phyloP scores from a whole-genome alignment of 345 rosid species.

The Erysimum cheiranthoides region DNA sequence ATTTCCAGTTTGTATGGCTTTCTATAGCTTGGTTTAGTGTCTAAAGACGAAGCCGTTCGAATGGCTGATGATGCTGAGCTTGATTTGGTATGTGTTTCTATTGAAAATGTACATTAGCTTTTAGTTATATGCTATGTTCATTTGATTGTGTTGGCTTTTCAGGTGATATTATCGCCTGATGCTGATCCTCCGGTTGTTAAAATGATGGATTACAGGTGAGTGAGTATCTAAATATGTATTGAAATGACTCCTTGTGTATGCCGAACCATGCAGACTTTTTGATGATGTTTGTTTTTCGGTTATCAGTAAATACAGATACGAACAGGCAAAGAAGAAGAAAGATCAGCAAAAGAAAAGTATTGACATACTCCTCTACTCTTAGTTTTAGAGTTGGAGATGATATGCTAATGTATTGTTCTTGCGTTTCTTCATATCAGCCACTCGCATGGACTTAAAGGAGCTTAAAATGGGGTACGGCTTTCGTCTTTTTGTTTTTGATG shows the following conservation, averaged over 20 bases:
- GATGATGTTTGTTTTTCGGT: not conserved
- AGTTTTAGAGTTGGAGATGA: conserved; percentile 37
- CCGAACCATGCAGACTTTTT: not conserved
- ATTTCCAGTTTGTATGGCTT: conserved; percentile 25
- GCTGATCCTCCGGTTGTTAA: conserved; percentile 94
- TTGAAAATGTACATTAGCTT: not conserved
- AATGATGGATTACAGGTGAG: conserved; percentile 94
- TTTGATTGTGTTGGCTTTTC: conserved; percentile 30
- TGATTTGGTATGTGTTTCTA: conserved; percentile 67
- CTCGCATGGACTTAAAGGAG: conserved; percentile 82
- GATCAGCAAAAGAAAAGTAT: conserved; percentile 89
- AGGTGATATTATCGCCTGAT: conserved; percentile 91
- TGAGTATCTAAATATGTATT: conserved; percentile 30
- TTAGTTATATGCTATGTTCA: not conserved
- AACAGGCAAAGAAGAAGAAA: conserved; percentile 82
- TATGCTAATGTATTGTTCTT: conserved; percentile 18
- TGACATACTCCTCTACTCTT: conserved; percentile 45
- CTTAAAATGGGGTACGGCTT: conserved; percentile 83
- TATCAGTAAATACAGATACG: conserved; percentile 80
- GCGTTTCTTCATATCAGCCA: conserved; percentile 53
- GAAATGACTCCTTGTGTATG: conserved; percentile 23
- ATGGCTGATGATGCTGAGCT: conserved; percentile 89
- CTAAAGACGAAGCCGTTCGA: conserved; percentile 74
- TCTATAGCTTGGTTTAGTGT: conserved; percentile 76
- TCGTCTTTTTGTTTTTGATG: not conserved